Conservation (phyloP, 805 yeast genomes). For the Debaryomyces hansenii region DNA sequence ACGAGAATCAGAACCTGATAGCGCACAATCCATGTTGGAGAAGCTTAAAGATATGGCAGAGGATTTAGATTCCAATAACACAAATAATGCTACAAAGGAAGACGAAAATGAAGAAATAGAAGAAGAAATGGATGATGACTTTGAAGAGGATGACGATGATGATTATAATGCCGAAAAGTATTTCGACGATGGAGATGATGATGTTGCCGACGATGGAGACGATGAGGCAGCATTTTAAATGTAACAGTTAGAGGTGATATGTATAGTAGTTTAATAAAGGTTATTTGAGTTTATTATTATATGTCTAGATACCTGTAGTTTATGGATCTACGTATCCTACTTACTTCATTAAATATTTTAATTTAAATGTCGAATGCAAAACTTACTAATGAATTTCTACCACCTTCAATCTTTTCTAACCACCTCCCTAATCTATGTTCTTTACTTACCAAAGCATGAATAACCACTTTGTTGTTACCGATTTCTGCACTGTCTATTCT, state of each 20-base stretch:
- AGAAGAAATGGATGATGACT: constrained; percentile 64
- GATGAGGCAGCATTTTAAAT: constrained; percentile 67
- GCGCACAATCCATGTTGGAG: constrained; percentile 38
- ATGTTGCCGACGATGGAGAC: constrained; percentile 60
- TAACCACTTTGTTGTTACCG: constrained; percentile 49
- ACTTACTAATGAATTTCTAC: constrained; percentile 65
- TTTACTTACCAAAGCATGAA: constrained; percentile 68
- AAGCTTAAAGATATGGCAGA: constrained; percentile 47
- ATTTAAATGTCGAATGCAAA: constrained; percentile 31
- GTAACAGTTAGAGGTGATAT: not conserved
- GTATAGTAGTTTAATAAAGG: constrained; percentile 3
- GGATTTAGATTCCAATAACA: constrained; percentile 41
- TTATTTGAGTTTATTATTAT: not conserved
- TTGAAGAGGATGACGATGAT: constrained; percentile 73
- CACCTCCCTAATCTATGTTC: constrained; percentile 91
- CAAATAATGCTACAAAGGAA: constrained; percentile 41
- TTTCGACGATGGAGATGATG: constrained; percentile 68
- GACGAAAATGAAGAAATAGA: constrained; percentile 42
- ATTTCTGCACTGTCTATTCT: constrained; percentile 58
- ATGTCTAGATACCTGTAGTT: constrained; percentile 4
- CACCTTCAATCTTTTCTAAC: constrained; percentile 61
- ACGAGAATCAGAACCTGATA: constrained; percentile 31
- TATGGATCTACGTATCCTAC: constrained; percentile 1
- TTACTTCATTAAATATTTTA: not conserved
- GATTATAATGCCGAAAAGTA: constrained; percentile 80